phyloP scores from a whole-genome alignment of 2,329 filamentous ascomycete genomes.

The Xylaria polymorpha region DNA sequence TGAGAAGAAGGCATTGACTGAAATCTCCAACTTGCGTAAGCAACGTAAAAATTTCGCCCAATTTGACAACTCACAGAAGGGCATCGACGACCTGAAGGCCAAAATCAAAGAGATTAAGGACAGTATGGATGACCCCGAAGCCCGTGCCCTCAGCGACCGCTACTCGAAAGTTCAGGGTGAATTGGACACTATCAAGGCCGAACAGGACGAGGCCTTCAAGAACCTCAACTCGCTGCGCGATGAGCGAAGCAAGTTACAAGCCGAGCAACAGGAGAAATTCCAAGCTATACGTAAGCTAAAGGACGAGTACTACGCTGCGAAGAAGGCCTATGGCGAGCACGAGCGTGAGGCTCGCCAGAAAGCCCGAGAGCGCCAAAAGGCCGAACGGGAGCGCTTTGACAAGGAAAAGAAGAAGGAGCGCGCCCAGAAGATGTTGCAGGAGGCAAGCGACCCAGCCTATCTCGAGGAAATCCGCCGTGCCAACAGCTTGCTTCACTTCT shows the following conservation, averaged over 20 bases:
- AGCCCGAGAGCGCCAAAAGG: constrained; percentile 79
- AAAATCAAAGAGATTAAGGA: constrained; percentile 92
- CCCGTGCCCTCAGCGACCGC: constrained; percentile 85
- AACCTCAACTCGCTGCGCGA: constrained; percentile 85
- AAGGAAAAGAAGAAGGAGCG: constrained; percentile 80
- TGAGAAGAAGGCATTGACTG: constrained; percentile 90
- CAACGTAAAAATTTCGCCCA: constrained; percentile 89
- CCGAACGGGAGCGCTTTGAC: constrained; percentile 79
- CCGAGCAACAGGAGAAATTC: constrained; percentile 89
- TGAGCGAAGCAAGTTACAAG: constrained; percentile 84
- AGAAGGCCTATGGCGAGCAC: constrained; percentile 84
- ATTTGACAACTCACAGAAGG: constrained; percentile 87
- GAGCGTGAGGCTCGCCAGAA: constrained; percentile 85
- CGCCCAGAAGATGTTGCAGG: constrained; percentile 80
- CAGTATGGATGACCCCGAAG: constrained; percentile 88
- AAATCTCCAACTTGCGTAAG: constrained; percentile 86
- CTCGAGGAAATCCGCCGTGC: constrained; percentile 91
- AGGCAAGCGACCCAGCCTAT: constrained; percentile 88
- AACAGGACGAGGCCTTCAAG: constrained; percentile 93
- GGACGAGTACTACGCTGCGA: constrained; percentile 85
- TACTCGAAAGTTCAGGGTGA: constrained; percentile 89
- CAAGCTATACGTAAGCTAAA: constrained; percentile 84
- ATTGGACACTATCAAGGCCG: constrained; percentile 88
- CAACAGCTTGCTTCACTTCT: constrained; percentile 88
- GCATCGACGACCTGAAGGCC: constrained; percentile 85